Percentiles rank a stretch among this genome's conserved stretches.
Conservation (phyloP, 768 basidiomycete species). For the Goffeauzyma gilvescens region DNA sequence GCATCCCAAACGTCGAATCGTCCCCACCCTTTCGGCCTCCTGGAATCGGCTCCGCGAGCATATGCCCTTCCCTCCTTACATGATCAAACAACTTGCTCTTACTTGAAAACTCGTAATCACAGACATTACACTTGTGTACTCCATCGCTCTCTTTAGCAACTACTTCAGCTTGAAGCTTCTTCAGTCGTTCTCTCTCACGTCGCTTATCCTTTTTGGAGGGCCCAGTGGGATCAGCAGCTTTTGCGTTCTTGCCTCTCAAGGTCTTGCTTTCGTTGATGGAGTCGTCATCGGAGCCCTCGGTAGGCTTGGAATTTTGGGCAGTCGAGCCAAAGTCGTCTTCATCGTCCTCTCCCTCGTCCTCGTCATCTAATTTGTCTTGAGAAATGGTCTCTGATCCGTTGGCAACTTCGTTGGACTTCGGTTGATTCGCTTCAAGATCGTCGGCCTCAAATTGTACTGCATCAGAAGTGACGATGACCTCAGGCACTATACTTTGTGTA, state of each 20-base stretch:
- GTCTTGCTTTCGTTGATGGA: conserved; percentile 3
- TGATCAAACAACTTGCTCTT: conserved; percentile 12
- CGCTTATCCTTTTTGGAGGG: conserved; percentile 64
- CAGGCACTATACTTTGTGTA: no score
- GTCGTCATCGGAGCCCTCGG: no score
- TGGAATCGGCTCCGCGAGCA: no score
- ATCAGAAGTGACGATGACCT: no score
- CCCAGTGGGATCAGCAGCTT: neutral
- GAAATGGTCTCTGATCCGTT: no score
- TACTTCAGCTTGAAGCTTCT: conserved; percentile 38
- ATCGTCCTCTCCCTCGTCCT: conserved; percentile 13
- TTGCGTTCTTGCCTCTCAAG: neutral
- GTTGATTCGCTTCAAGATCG: no score
- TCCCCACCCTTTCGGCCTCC: no score
- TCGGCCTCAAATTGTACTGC: no score
- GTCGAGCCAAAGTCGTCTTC: conserved; percentile 6
- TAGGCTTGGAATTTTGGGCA: conserved; percentile 4
- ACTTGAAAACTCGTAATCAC: conserved; percentile 5
- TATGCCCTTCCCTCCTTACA: conserved; percentile 10
- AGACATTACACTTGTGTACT: conserved; percentile 11
- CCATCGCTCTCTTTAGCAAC: conserved; percentile 11
- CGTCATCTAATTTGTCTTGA: no score
- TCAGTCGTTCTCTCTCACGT: conserved; percentile 51
- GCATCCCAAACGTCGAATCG: no score
- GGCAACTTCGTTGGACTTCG: no score